phyloP scores from a whole-genome alignment of 2,329 filamentous ascomycete genomes.

The Sphaerulina vaccinii region DNA sequence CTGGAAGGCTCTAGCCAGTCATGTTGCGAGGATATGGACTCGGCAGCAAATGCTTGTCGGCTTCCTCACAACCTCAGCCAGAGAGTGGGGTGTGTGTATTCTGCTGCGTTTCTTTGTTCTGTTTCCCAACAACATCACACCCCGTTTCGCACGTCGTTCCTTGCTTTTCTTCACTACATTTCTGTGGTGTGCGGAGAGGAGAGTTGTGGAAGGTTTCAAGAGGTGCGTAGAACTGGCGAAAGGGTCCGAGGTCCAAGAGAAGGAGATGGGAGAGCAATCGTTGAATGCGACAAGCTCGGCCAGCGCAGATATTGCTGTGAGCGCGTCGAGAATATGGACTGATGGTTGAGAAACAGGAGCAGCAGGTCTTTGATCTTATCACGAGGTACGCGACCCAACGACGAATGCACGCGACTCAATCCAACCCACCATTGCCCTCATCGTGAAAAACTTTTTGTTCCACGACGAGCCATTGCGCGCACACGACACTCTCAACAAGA shows the following conservation, averaged over 20 bases:
- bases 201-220: slow-evolving; percentile 11
- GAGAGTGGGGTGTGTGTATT: neutral
- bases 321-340: slow-evolving; percentile 7
- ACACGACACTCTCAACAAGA: slow-evolving; percentile 3
- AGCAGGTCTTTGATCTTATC: slow-evolving; percentile 24
- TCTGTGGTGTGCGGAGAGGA: slow-evolving; percentile 14
- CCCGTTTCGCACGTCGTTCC: neutral
- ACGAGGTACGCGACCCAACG: slow-evolving; percentile 22
- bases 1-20: neutral
- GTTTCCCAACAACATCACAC: slow-evolving; percentile 1
- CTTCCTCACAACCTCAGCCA: neutral
- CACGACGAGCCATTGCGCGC: slow-evolving; percentile 2
- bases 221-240: neutral
- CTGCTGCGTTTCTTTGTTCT: neutral
- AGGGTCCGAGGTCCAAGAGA: neutral
- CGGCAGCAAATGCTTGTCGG: neutral
- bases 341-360: slow-evolving; percentile 6
- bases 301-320: neutral
- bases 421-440: slow-evolving; percentile 4
- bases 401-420: slow-evolving; percentile 2
- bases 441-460: slow-evolving; percentile 16
- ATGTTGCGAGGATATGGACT: neutral
- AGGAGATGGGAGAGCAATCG: slow-evolving; percentile 1
- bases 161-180: slow-evolving; percentile 13
- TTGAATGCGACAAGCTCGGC: neutral